Conservation (phyloP, 768 basidiomycete species). For the Boletus vermiculosoides region DNA sequence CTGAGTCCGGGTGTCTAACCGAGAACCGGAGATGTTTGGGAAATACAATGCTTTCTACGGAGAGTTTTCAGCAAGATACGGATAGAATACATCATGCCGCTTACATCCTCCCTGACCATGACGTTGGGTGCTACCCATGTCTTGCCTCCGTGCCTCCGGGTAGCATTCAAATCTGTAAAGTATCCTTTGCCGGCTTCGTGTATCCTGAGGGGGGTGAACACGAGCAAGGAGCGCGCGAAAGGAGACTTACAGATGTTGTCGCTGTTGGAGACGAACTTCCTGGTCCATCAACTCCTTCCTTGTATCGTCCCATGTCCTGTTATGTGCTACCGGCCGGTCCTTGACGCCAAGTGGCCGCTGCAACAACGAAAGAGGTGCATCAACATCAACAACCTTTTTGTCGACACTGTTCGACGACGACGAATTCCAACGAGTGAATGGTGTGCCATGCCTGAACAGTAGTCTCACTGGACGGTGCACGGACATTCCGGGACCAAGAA, state of each 20-base stretch:
- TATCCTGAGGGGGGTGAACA: slow-evolving; percentile 39
- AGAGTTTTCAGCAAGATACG: neutral
- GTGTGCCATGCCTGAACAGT: slow-evolving; percentile 8
- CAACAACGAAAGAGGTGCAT: slow-evolving; percentile 38
- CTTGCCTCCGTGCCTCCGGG: slow-evolving; percentile 84
- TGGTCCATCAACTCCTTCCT: slow-evolving; percentile 70
- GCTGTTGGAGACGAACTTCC: slow-evolving; percentile 66
- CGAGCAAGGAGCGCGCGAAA: neutral
- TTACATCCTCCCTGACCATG: slow-evolving; percentile 86
- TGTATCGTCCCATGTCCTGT: slow-evolving; percentile 58
- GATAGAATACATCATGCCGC: slow-evolving; percentile 29
- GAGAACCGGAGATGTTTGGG: slow-evolving; percentile 78
- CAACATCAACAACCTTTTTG: neutral
- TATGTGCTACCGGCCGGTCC: slow-evolving; percentile 60
- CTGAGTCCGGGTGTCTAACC: slow-evolving; percentile 51
- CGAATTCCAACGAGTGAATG: slow-evolving; percentile 21
- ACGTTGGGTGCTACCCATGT: slow-evolving; percentile 91
- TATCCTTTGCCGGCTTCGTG: slow-evolving; percentile 76
- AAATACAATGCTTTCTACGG: slow-evolving; percentile 86
- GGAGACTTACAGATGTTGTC: slow-evolving; percentile 52
- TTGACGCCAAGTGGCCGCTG: slow-evolving; percentile 75
- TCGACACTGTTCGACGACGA: slow-evolving; percentile 9
- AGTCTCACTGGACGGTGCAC: slow-evolving; percentile 9
- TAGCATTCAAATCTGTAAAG: slow-evolving; percentile 82
- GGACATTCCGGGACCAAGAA: slow-evolving; percentile 25